A percentile compares a stretch with the other conserved stretches of the same genome.
These are phyloP conservation scores for Syzygium syzygioides DNA, from an alignment of 441 rosid species.

Conservation along the genomic window DNA sequence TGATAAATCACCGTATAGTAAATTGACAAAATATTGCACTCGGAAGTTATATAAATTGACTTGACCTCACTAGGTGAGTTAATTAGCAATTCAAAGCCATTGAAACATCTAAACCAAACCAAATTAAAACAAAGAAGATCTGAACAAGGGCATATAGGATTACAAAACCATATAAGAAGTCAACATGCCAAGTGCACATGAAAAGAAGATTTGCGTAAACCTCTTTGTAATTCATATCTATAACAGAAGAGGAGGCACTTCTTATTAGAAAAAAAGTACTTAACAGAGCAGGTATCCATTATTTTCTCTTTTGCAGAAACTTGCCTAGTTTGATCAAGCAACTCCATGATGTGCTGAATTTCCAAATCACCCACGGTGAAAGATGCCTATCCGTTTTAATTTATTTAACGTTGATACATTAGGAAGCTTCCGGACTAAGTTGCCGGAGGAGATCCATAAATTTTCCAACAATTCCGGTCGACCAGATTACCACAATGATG, in stretches of 20 bases:
- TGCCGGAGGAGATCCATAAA: not conserved
- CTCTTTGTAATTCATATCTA: too few species aligned
- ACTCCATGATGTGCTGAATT: not conserved
- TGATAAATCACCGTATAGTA: not conserved
- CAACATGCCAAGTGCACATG: too few species aligned
- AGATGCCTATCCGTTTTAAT: not conserved
- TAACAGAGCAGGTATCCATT: not conserved
- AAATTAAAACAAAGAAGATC: too few species aligned
- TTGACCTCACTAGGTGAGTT: accelerated
- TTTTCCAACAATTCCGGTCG: not conserved
- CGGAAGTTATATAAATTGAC: not conserved
- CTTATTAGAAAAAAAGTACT: not conserved
- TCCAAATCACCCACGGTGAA: not conserved
- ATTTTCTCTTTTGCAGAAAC: not conserved
- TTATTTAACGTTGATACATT: not conserved
- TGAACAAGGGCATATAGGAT: too few species aligned
- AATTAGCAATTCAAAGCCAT: too few species aligned
- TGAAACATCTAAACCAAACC: too few species aligned
- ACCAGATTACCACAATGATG: not conserved
- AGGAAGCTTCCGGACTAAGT: not conserved
- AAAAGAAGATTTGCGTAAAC: too few species aligned
- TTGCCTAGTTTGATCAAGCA: not conserved
- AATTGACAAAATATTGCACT: not conserved
- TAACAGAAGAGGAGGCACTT: too few species aligned
- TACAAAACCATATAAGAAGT: too few species aligned